Evolutionary conservation across 2,329 filamentous ascomycete genomes (phyloP).

Genomic region (Diaporthe sp.): DNA sequence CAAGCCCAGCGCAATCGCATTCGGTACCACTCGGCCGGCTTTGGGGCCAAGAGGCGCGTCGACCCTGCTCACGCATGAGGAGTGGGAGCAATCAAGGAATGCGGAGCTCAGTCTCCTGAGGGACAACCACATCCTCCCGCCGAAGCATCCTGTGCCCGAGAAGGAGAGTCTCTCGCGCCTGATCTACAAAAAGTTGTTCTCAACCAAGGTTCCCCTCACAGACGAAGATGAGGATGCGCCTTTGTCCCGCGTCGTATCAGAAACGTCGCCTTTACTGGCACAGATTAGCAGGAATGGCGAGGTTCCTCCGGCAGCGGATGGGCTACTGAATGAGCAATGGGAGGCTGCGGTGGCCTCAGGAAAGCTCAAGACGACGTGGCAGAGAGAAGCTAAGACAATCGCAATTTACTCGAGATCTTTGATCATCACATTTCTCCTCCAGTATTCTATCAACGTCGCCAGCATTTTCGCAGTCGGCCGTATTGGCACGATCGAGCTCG

Average conservation of each 20-base stretch:
- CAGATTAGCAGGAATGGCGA: slow-evolving; percentile 35
- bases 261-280: slow-evolving; percentile 54
- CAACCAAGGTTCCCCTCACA: slow-evolving; percentile 61
- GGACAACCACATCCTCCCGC: slow-evolving; percentile 73
- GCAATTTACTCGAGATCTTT: slow-evolving; percentile 76
- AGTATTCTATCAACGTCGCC: slow-evolving; percentile 86
- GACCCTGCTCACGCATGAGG: slow-evolving; percentile 63
- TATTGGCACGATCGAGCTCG: slow-evolving; percentile 77
- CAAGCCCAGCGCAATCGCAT: slow-evolving; percentile 80
- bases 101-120: slow-evolving; percentile 71
- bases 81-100: slow-evolving; percentile 65
- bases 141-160: slow-evolving; percentile 59
- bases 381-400: slow-evolving; percentile 86
- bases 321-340: slow-evolving; percentile 79
- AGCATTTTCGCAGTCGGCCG: slow-evolving; percentile 83
- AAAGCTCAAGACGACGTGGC: slow-evolving; percentile 89
- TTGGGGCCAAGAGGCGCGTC: slow-evolving; percentile 67
- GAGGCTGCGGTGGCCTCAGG: slow-evolving; percentile 85
- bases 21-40: slow-evolving; percentile 75
- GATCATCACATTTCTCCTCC: slow-evolving; percentile 79
- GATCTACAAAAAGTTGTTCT: slow-evolving; percentile 59
- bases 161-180: slow-evolving; percentile 50
- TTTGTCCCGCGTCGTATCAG: slow-evolving; percentile 71
- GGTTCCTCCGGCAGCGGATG: slow-evolving; percentile 59
- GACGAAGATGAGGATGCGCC: slow-evolving; percentile 48